These are phyloP conservation scores for Trypanosoma boissoni DNA, from an alignment of 208 protist genomes.

Conservation along the genomic window DNA sequence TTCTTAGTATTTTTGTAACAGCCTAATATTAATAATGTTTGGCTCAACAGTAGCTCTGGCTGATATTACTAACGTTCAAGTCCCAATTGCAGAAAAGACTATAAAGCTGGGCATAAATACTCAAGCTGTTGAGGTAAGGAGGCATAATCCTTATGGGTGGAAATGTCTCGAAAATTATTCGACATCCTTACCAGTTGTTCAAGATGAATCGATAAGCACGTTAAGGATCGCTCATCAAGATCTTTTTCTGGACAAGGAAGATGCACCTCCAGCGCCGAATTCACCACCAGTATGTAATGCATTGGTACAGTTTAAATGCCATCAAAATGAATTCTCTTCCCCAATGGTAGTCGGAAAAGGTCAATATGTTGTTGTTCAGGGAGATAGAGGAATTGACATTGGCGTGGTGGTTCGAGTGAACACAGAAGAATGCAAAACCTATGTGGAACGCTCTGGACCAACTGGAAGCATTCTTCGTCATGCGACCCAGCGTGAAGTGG, in stretches of 20 bases:
- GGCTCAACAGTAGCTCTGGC: conserved; percentile 38
- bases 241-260: conserved; percentile 39
- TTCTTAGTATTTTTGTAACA: no score
- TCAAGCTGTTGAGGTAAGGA: conserved; percentile 12
- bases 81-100: conserved; percentile 12
- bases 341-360: conserved; percentile 52
- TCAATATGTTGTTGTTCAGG: conserved; percentile 86
- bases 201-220: conserved; percentile 7
- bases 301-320: conserved; percentile 88
- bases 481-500: conserved; percentile 82
- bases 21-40: conserved; percentile 28
- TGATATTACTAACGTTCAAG: conserved; percentile 75
- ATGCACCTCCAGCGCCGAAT: conserved; percentile 26
- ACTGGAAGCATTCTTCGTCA: conserved; percentile 60
- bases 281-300: conserved; percentile 40
- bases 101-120: not conserved
- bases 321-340: conserved; percentile 74
- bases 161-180: conserved; percentile 53
- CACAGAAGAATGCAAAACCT: conserved; percentile 36
- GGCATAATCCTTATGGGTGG: conserved; percentile 74
- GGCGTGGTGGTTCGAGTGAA: conserved; percentile 82
- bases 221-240: conserved; percentile 26
- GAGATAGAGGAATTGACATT: conserved; percentile 88
- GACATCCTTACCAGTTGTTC: conserved; percentile 13
- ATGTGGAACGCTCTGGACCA: conserved; percentile 56